A percentile compares a stretch with the other conserved stretches of the same genome.
phyloP scores from a whole-genome alignment of 805 yeast species.

The Starmerella etchellsii region DNA sequence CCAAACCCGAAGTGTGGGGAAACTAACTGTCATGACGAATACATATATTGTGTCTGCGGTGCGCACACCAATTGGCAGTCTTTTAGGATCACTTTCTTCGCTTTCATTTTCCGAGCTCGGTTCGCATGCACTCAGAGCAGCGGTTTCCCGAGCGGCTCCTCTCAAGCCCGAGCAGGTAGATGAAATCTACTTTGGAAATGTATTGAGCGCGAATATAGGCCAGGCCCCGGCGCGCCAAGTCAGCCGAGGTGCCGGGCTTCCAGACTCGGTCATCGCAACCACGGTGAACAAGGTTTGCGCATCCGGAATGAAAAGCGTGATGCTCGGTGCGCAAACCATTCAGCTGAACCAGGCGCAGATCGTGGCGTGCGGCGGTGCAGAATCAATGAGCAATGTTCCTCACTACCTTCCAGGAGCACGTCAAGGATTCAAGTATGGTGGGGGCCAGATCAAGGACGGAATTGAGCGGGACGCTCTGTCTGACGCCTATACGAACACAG shows the following conservation, averaged over 20 bases:
- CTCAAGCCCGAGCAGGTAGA: slow-evolving; percentile 17
- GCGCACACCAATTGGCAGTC: slow-evolving; percentile 93
- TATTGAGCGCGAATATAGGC: slow-evolving; percentile 82
- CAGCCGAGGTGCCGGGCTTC: slow-evolving; percentile 80
- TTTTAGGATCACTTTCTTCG: slow-evolving; percentile 71
- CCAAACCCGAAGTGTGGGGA: too few relatives aligned
- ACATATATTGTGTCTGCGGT: slow-evolving; percentile 74
- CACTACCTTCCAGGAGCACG: slow-evolving; percentile 81
- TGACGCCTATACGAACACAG: slow-evolving; percentile 76
- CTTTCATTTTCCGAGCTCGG: slow-evolving; percentile 77
- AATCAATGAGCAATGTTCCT: slow-evolving; percentile 92
- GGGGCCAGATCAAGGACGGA: slow-evolving; percentile 67
- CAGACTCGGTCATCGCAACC: slow-evolving; percentile 68
- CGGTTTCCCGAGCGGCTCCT: slow-evolving; percentile 19
- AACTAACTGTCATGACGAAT: too few relatives aligned
- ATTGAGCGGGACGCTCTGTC: slow-evolving; percentile 80
- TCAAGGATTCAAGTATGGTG: slow-evolving; percentile 83
- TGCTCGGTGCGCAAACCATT: slow-evolving; percentile 81
- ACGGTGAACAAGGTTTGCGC: slow-evolving; percentile 97
- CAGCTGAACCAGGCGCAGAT: slow-evolving; percentile 80
- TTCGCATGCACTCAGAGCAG: slow-evolving; percentile 65
- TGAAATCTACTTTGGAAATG: slow-evolving; percentile 35
- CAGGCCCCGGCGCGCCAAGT: slow-evolving; percentile 99
- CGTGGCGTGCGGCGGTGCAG: slow-evolving; percentile 95
- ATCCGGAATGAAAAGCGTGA: slow-evolving; percentile 84